phyloP scores from a whole-genome alignment of 2,329 filamentous ascomycete genomes.

The Stagonosporopsis cucurbitacearum region DNA sequence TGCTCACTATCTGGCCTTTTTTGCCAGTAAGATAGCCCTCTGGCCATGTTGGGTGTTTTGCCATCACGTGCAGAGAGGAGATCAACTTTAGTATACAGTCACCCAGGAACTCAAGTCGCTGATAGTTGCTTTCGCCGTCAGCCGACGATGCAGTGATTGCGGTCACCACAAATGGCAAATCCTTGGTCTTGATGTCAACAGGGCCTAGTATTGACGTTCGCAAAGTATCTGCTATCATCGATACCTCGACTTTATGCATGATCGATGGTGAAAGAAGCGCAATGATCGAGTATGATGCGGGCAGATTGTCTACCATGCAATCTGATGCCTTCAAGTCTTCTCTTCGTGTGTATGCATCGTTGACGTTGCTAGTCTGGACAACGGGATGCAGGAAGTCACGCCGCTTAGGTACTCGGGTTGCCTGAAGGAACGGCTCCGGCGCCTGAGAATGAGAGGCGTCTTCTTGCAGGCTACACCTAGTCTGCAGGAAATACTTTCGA shows the following conservation, averaged over 20 bases:
- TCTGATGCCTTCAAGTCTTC: conserved; percentile 55
- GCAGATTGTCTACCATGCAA: conserved; percentile 58
- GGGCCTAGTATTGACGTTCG: conserved; percentile 60
- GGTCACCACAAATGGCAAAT: conserved; percentile 65
- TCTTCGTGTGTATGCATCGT: conserved; percentile 52
- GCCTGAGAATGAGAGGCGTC: not conserved
- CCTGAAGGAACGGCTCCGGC: conserved; percentile 21
- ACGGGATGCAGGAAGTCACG: conserved; percentile 64
- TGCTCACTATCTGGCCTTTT: conserved; percentile 76
- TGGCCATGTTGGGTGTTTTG: conserved; percentile 68
- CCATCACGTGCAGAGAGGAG: conserved; percentile 69
- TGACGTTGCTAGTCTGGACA: conserved; percentile 12
- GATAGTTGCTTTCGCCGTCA: conserved; percentile 70
- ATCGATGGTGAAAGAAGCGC: conserved; percentile 75
- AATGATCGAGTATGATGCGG: conserved; percentile 55
- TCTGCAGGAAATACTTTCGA: conserved; percentile 29
- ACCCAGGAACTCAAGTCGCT: conserved; percentile 85
- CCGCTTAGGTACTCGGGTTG: conserved; percentile 58
- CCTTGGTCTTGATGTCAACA: conserved; percentile 56
- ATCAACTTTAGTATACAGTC: conserved; percentile 82
- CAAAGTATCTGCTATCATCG: conserved; percentile 68
- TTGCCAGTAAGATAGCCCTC: conserved; percentile 75
- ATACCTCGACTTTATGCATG: conserved; percentile 70
- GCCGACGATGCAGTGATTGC: conserved; percentile 74
- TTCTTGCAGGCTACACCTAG: not conserved